Evolutionary conservation across 345 rosid genomes (phyloP).

Genomic region (Eucalyptus fibrosa): DNA sequence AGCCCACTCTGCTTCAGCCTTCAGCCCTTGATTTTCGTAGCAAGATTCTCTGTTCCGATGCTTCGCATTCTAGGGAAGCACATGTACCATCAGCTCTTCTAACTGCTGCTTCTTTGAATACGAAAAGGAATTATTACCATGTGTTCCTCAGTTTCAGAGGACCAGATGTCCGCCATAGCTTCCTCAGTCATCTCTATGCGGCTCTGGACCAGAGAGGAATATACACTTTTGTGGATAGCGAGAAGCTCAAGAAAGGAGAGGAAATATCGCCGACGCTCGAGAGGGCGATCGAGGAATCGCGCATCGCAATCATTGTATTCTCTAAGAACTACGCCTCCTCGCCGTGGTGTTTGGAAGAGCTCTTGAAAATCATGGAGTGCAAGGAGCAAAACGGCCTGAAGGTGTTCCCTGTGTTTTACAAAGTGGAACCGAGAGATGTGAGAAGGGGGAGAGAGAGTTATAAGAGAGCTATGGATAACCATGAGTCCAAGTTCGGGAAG

Average conservation of each 20-base stretch:
- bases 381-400: fast-evolving
- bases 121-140: neutral
- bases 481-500: too few relatives aligned
- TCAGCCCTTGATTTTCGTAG: too few relatives aligned
- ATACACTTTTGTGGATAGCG: neutral
- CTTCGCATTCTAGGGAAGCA: too few relatives aligned
- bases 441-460: neutral
- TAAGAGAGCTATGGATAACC: too few relatives aligned
- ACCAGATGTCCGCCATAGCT: fast-evolving
- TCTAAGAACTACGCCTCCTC: neutral
- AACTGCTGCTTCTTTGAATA: too few relatives aligned
- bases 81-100: too few relatives aligned
- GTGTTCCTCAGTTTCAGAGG: neutral
- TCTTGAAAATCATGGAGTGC: neutral
- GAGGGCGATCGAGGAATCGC: neutral
- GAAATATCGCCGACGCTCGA: neutral
- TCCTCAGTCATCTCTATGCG: neutral
- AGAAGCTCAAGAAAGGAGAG: neutral
- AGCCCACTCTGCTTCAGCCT: too few relatives aligned
- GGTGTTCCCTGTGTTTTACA: neutral
- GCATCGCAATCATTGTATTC: fast-evolving
- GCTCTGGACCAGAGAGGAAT: neutral
- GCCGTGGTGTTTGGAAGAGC: neutral
- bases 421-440: neutral
- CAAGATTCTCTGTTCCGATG: too few relatives aligned